phyloP scores from a whole-genome alignment of 768 basidiomycete genomes.

The Psilocybe azurescens region DNA sequence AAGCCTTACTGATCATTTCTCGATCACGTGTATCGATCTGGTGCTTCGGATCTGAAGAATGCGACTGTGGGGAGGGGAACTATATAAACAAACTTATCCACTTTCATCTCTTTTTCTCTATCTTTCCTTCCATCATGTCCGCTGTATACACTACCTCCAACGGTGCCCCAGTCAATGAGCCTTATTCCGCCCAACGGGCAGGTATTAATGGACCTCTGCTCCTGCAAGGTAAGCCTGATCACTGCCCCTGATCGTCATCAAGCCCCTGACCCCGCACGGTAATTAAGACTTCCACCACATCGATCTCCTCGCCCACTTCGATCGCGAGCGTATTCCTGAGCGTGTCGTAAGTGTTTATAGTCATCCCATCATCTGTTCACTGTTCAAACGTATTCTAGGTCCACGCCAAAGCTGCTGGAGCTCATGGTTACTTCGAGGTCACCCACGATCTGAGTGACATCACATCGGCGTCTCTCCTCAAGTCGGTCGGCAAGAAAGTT shows the following conservation, averaged over 20 bases:
- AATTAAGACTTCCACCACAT: slow-evolving; percentile 85
- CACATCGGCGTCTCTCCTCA: slow-evolving; percentile 73
- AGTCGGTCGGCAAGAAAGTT: slow-evolving; percentile 68
- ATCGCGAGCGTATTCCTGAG: slow-evolving; percentile 95
- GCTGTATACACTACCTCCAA: slow-evolving; percentile 86
- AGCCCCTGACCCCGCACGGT: slow-evolving; percentile 15
- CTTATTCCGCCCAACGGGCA: slow-evolving; percentile 80
- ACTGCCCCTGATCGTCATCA: slow-evolving; percentile 7
- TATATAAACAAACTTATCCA: slow-evolving; percentile 3
- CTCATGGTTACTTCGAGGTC: slow-evolving; percentile 92
- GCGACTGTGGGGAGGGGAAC: neutral
- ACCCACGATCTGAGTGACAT: slow-evolving; percentile 87
- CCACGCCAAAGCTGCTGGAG: slow-evolving; percentile 92
- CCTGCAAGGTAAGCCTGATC: slow-evolving; percentile 68
- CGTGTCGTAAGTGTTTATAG: slow-evolving; percentile 66
- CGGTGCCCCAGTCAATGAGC: slow-evolving; percentile 77
- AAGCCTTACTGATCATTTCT: slow-evolving; percentile 5
- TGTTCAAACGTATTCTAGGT: slow-evolving; percentile 54
- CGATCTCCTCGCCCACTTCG: slow-evolving; percentile 90
- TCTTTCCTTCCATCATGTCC: slow-evolving; percentile 25
- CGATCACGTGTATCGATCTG: slow-evolving; percentile 5
- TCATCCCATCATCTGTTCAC: slow-evolving; percentile 12
- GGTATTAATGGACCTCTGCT: slow-evolving; percentile 83
- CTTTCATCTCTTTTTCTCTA: slow-evolving; percentile 5
- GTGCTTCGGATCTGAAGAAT: slow-evolving; percentile 6